Conservation (phyloP, 352 stramenopile species). For the Phytophthora idaei region DNA sequence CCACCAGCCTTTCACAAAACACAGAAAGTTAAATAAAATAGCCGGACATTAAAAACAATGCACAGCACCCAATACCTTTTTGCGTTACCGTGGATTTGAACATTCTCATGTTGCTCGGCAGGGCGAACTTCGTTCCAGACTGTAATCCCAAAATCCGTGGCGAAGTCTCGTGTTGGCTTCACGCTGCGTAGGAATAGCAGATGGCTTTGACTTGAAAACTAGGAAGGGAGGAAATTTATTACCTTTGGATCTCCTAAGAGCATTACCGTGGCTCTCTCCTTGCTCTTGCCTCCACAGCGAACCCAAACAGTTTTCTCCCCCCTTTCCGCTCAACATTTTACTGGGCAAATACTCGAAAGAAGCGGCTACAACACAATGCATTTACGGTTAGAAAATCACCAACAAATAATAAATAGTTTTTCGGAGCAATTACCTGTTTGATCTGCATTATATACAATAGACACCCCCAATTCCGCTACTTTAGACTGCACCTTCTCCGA, state of each 20-base stretch:
- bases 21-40: too few relatives aligned
- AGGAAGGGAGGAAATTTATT: neutral
- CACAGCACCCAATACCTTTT: neutral
- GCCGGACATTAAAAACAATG: too few relatives aligned
- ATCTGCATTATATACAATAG: neutral
- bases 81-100: neutral
- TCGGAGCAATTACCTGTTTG: neutral
- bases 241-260: neutral
- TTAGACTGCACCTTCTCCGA: neutral
- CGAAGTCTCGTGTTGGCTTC: neutral
- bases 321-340: neutral
- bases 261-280: neutral
- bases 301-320: neutral
- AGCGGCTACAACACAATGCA: neutral
- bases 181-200: neutral
- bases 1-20: neutral
- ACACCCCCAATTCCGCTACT: neutral
- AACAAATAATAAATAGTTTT: neutral
- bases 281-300: neutral
- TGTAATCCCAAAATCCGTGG: neutral
- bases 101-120: neutral
- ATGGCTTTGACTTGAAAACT: neutral
- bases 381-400: too few relatives aligned
- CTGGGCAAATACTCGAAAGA: neutral
- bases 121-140: neutral